phyloP scores from a whole-genome alignment of 805 yeast species.

The Candida yuanshanica region DNA sequence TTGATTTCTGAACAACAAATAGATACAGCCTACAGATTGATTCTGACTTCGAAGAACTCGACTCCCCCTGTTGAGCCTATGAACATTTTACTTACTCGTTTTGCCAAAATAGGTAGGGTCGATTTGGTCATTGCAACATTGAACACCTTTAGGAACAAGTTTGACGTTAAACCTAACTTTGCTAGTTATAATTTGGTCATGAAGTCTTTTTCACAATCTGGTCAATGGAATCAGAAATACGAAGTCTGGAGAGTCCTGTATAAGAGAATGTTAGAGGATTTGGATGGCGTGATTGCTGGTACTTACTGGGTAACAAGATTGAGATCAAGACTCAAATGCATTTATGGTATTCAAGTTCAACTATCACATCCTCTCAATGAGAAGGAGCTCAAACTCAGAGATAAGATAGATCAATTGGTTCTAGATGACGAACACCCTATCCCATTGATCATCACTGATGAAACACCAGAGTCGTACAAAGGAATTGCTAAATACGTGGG shows the following conservation, averaged over 20 bases:
- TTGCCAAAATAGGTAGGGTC: conserved; percentile 29
- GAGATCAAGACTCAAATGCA: conserved; percentile 18
- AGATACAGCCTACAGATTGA: conserved; percentile 26
- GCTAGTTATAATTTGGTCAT: conserved; percentile 30
- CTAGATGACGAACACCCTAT: conserved; percentile 4
- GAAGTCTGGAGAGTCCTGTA: conserved; percentile 21
- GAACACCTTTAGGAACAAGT: conserved; percentile 25
- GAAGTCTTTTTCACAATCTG: conserved; percentile 29
- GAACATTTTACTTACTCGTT: conserved; percentile 26
- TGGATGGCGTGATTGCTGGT: conserved; percentile 16
- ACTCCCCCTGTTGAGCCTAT: conserved; percentile 15
- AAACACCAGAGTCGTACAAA: conserved; percentile 1
- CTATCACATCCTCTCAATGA: conserved; percentile 15
- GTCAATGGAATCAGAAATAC: conserved; percentile 24
- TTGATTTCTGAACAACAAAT: conserved; percentile 24
- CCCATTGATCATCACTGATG: background rate
- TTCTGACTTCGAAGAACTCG: conserved; percentile 9
- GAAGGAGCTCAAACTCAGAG: conserved; percentile 9
- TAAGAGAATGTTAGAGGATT: conserved; percentile 16
- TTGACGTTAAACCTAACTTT: conserved; percentile 25
- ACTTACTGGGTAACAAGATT: conserved; percentile 22
- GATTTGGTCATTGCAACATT: conserved; percentile 30
- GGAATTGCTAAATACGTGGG: conserved; percentile 12
- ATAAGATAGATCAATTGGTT: conserved; percentile 4
- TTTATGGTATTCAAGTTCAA: conserved; percentile 12